phyloP scores from a whole-genome alignment of 2,329 filamentous ascomycete species.

The Paecilomyces dactylethromorphus region DNA sequence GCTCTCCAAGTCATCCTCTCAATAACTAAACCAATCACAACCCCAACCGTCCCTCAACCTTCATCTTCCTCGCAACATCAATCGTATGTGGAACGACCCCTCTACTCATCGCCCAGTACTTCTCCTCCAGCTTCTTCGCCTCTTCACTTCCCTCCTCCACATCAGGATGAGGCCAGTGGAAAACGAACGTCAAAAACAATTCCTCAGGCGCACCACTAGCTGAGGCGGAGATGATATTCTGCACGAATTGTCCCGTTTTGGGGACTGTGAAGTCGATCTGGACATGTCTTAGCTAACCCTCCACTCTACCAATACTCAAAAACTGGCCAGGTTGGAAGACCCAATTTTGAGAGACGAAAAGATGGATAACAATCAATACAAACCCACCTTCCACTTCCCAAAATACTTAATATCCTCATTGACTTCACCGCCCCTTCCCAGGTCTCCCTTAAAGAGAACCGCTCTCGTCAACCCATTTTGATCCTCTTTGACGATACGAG shows the following conservation, averaged over 20 bases:
- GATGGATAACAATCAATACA: not conserved
- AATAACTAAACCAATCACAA: not conserved
- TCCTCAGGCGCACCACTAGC: conserved; percentile 25
- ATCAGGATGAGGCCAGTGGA: conserved; percentile 34
- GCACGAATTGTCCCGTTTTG: conserved; percentile 35
- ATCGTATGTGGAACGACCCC: conserved; percentile 9
- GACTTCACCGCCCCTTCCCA: conserved; percentile 16
- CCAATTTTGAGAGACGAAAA: too few species aligned
- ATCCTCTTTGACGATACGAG: conserved; percentile 34
- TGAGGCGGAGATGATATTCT: conserved; percentile 36
- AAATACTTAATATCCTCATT: conserved; percentile 33
- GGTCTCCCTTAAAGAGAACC: conserved; percentile 34
- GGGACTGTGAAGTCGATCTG: conserved; percentile 41
- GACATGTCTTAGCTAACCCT: not conserved
- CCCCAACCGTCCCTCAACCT: conserved; percentile 13
- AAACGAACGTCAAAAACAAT: conserved; percentile 41
- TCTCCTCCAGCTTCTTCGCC: conserved; percentile 19
- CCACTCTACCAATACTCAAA: too few species aligned
- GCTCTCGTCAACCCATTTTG: conserved; percentile 26
- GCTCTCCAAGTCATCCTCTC: not conserved
- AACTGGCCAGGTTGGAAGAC: too few species aligned
- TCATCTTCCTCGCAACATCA: conserved; percentile 13
- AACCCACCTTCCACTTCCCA: conserved; percentile 34
- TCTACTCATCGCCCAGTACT: conserved; percentile 10
- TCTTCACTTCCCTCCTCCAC: conserved; percentile 29